Evolutionary conservation across 345 rosid species (phyloP), one percentile per base, ranked within the genome.

Genomic region (Anastatica hierochuntica): DNA sequence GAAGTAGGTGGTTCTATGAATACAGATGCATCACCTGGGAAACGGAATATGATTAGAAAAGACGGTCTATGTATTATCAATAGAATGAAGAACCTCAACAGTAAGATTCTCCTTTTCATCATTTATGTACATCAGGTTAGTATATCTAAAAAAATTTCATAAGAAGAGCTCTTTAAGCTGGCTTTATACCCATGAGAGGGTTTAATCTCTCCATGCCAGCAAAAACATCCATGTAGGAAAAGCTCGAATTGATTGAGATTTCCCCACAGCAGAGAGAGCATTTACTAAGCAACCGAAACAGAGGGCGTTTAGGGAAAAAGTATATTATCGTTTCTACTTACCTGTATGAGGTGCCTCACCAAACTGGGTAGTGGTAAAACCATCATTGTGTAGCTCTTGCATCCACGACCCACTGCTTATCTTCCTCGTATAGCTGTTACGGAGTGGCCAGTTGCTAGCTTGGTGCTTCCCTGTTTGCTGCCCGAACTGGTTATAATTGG

Each of bases 381-480:
- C 56, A 10, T 36, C 64, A 40, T 66, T 53, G 21, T 18, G 66
- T 53, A 61, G 72, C 38, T 80, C 82, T n/a, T n/a, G n/a, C n/a
- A n/a, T n/a, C n/a, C n/a, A n/a, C n/a, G n/a, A n/a, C n/a, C n/a
- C n/a, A 63, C 54, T 54, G 58, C 30, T 56, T 42, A 65, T 44
- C 47, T 45, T 34, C 44, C 67, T 63, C 9, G 36, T 71, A 29
- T 54, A 57, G 40, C 56, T 41, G 42, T 56, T 49, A 36, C 51
- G 62, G 6, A 69, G 72, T 17, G 67, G 47, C 36, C 71, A 71
- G 64, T 75, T 70, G 36, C 58, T 54, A 56, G 24, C 58, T 58
- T 68, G 63, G 11, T 52, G 48, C 36, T 53, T 51, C 54, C 31
- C 58, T 13, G 58, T 34, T 17, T 66, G 68, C 19, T 63, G 72